Conservation (phyloP, 139 green algal species). For the Spirogloea muscicola region DNA sequence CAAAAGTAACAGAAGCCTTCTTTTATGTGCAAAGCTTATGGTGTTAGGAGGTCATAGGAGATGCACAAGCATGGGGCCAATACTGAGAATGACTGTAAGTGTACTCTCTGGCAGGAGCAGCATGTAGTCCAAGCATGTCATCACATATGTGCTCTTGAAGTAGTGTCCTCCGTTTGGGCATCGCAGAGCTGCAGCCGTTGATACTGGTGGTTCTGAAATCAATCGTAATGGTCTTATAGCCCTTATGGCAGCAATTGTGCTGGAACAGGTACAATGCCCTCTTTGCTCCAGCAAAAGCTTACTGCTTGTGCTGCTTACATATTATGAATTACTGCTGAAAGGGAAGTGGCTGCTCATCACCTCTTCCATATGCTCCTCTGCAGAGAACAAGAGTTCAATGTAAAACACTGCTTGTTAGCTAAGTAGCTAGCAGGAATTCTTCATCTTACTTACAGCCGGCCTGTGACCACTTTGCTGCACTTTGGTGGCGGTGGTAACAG, state of each 20-base stretch:
- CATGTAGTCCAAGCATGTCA: no score
- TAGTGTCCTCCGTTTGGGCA: background rate
- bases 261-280: slow-evolving; percentile 50
- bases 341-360: no score
- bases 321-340: no score
- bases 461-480: background rate
- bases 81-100: no score
- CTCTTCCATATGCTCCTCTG: no score
- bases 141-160: background rate
- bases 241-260: slow-evolving; percentile 73
- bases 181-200: slow-evolving; percentile 65
- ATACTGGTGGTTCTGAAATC: slow-evolving; percentile 69
- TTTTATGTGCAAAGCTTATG: no score
- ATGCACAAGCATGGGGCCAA: no score
- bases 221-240: slow-evolving; percentile 95
- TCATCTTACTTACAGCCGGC: background rate
- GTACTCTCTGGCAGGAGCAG: no score
- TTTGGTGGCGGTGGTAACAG: slow-evolving; percentile 50
- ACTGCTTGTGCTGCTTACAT: slow-evolving; percentile 1
- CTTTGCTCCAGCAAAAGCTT: background rate
- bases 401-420: no score
- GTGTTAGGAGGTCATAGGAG: no score
- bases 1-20: background rate
- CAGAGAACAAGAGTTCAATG: no score
- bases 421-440: no score